Evolutionary conservation across 129 eudicot genomes (phyloP), one percentile per base, ranked within the genome.

Genomic region (Lactuca saligna): DNA sequence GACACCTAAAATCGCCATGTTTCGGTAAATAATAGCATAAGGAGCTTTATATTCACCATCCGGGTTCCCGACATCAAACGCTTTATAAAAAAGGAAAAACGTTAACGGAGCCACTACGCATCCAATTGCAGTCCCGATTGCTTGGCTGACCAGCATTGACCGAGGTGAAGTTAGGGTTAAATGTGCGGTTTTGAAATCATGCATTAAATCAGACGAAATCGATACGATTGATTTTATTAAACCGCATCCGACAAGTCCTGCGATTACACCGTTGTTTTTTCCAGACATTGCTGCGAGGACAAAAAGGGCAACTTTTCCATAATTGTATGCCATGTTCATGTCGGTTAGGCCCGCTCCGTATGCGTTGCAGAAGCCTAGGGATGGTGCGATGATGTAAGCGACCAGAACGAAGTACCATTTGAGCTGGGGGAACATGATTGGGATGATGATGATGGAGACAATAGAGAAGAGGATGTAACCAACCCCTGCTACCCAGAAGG

Each of bases 281-380:
- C 91, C 93, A 0, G 91, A 32, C 65, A 86, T 51, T 34, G 96
- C 84, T 3, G 97, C 91, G 0, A 91, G 83, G 13, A 88, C 84
- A 55, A 91, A 91, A 37, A 91, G 96, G 1, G 94, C 94, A 7
- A 88, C 94, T 49, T 91, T 91, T 7, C 97, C 97, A 9, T 91
- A 91, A 17, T 91, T 91, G 60, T 88, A 91, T 2, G 89, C 92
- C 97, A 91, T 91, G 87, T 91, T 91, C 87, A 88, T 85, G 81
- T 91, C 97, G 1, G 97, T 91, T 63, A 91, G 70, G 13, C 97
- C 97, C 10, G 96, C 90, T 0, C 97, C 96, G 59, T 88, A 91
- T 0, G 97, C 97, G 17, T 91, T 91, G 82, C 96, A 88, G 83
- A 91, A 91, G 68, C 94, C 82, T 15, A 91, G 58, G 7, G 94